A percentile compares a stretch with the other conserved stretches of the same genome.
Evolutionary conservation across 169 alveolate genomes (phyloP).

Genomic region (Eimeria maxima): DNA sequence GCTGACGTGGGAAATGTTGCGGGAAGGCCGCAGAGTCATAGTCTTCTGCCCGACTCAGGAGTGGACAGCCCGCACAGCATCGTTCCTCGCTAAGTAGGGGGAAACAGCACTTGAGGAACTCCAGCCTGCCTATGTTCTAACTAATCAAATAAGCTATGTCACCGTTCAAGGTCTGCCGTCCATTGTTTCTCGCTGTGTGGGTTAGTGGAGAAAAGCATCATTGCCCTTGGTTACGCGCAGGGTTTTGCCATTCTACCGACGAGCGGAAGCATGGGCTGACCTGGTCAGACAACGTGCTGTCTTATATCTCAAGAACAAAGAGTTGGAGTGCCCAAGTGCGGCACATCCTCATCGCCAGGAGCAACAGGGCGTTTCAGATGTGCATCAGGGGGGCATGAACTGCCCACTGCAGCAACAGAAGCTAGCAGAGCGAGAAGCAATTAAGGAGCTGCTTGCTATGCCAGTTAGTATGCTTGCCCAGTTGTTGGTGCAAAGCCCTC

Average conservation of each 20-base stretch:
- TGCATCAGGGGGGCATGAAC: constrained; percentile 14
- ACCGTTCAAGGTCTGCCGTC: not conserved
- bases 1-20: constrained; percentile 86
- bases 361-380: not conserved
- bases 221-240: not conserved
- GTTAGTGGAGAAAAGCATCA: too few relatives aligned
- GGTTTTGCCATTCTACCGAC: constrained; percentile 71
- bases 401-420: constrained; percentile 21
- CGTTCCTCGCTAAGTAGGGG: constrained; percentile 74
- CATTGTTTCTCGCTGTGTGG: not conserved
- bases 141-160: not conserved
- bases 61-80: constrained; percentile 81
- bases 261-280: constrained; percentile 73
- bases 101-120: not conserved
- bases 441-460: constrained; percentile 66
- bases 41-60: constrained; percentile 87
- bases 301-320: not conserved
- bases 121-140: not conserved
- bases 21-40: constrained; percentile 85
- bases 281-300: constrained; percentile 57
- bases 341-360: not conserved
- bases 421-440: constrained; percentile 55
- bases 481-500: constrained; percentile 57
- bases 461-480: constrained; percentile 68
- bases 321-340: not conserved